A percentile compares a stretch with the other conserved stretches of the same genome.
Evolutionary conservation across 169 alveolate species (phyloP).

Genomic region (Toxoplasma gondii): DNA sequence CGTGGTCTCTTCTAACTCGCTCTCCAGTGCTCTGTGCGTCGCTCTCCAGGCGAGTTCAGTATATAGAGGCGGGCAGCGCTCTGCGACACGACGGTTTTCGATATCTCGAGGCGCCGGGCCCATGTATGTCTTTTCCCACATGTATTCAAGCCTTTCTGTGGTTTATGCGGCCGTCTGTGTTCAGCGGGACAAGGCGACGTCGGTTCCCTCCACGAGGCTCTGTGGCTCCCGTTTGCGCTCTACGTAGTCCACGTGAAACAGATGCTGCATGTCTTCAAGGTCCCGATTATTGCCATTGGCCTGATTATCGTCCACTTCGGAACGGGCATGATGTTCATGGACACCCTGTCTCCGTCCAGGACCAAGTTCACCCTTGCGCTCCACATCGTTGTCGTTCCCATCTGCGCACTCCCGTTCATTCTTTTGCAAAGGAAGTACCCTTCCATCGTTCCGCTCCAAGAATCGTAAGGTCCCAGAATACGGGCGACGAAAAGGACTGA

Average conservation of each 20-base stretch:
- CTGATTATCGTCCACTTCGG: constrained; percentile 41
- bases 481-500: neutral
- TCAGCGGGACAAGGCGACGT: neutral
- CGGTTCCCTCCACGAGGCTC: neutral
- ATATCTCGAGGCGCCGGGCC: too few species aligned
- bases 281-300: constrained; percentile 40
- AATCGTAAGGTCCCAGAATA: neutral
- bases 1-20: too few species aligned
- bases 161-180: neutral
- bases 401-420: constrained; percentile 52
- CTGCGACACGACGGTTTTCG: too few species aligned
- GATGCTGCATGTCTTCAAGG: constrained; percentile 55
- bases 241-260: constrained; percentile 28
- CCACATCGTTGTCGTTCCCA: constrained; percentile 50
- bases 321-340: constrained; percentile 58
- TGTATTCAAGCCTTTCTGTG: neutral
- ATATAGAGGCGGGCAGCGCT: too few species aligned
- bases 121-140: neutral
- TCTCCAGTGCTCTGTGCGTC: too few species aligned
- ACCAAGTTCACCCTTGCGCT: constrained; percentile 33
- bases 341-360: constrained; percentile 52
- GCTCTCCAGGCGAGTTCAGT: too few species aligned
- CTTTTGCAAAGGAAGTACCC: constrained; percentile 35
- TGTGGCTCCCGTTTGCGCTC: constrained; percentile 47
- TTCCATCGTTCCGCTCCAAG: constrained; percentile 46